Percentiles rank a stretch among this genome's conserved stretches.
Evolutionary conservation across 495 filamentous ascomycete genomes (phyloP).

Genomic region (Neurospora sp.): DNA sequence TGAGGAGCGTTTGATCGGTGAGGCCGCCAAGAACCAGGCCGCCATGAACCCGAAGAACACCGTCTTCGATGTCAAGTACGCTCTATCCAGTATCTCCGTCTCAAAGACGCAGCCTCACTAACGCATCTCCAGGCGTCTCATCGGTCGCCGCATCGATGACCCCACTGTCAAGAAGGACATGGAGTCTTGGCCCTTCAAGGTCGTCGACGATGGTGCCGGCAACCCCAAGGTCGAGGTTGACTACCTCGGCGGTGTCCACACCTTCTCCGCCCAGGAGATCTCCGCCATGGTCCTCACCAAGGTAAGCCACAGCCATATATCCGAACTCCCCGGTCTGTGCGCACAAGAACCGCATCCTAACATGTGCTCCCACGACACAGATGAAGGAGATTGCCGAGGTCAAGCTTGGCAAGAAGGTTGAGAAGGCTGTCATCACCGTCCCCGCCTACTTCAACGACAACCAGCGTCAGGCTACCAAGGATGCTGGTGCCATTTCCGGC

Average conservation of each 20-base stretch:
- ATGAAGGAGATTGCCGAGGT: conserved; percentile 98
- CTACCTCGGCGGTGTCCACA: conserved; percentile 89
- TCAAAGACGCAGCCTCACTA: conserved; percentile 9
- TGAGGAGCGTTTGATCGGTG: conserved; percentile 95
- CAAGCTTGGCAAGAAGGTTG: conserved; percentile 92
- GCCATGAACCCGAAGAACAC: conserved; percentile 98
- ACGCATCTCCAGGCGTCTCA: conserved; percentile 58
- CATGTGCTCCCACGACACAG: conserved; percentile 26
- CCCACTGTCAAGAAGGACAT: conserved; percentile 96
- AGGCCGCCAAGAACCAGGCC: conserved; percentile 99
- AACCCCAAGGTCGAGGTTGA: conserved; percentile 91
- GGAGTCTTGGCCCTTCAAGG: conserved; percentile 98
- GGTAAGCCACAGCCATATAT: conserved; percentile 36
- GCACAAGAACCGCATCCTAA: neutral
- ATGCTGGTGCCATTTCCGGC: conserved; percentile 93
- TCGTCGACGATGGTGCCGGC: conserved; percentile 68
- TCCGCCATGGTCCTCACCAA: conserved; percentile 91
- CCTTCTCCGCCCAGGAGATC: conserved; percentile 95
- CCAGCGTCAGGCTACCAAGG: conserved; percentile 98
- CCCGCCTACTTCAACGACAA: conserved; percentile 99
- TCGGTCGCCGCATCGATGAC: conserved; percentile 89
- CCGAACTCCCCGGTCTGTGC: neutral
- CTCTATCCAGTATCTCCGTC: neutral
- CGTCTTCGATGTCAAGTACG: conserved; percentile 90
- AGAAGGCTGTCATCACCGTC: conserved; percentile 97